A percentile compares a stretch with the other conserved stretches of the same genome.
Conservation (phyloP, 768 basidiomycete genomes). For the Lepiota venenata region DNA sequence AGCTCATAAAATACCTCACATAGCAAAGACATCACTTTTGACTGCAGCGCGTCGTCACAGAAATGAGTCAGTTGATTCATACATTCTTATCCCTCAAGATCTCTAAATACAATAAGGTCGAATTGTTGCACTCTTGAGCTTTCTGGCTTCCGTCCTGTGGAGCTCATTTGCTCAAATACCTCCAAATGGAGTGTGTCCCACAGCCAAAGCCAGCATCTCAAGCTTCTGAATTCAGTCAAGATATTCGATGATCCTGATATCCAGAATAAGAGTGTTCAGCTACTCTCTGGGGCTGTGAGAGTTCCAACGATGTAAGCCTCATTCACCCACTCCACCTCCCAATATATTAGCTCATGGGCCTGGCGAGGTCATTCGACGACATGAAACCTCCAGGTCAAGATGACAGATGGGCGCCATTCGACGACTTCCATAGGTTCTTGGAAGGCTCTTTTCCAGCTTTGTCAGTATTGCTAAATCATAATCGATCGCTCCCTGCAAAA, state of each 20-base stretch:
- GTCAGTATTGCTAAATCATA: slow-evolving; percentile 19
- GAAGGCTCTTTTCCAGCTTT: slow-evolving; percentile 22
- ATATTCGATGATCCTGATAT: slow-evolving; percentile 20
- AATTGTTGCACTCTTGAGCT: background rate
- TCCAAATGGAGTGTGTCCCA: slow-evolving; percentile 11
- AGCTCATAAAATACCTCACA: too few species aligned
- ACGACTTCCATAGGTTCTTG: slow-evolving; percentile 23
- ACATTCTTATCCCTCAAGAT: background rate
- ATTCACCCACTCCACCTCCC: background rate
- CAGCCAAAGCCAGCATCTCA: slow-evolving; percentile 19
- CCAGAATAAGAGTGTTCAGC: slow-evolving; percentile 15
- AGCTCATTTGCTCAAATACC: background rate
- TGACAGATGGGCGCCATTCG: slow-evolving; percentile 23
- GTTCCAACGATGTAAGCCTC: slow-evolving; percentile 24
- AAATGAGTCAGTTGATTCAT: too few species aligned
- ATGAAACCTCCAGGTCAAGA: slow-evolving; percentile 25
- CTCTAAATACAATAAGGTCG: background rate
- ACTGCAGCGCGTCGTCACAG: too few species aligned
- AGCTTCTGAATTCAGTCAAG: slow-evolving; percentile 18
- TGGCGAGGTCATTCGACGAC: slow-evolving; percentile 28
- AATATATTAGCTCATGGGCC: background rate
- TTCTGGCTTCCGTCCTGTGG: background rate
- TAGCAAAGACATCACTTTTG: too few species aligned
- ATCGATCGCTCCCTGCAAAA: background rate
- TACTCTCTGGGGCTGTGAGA: slow-evolving; percentile 21